Percentiles rank a stretch among this genome's conserved stretches.
phyloP scores from a whole-genome alignment of 2,329 filamentous ascomycete genomes.

The Aspergillus uvarum region DNA sequence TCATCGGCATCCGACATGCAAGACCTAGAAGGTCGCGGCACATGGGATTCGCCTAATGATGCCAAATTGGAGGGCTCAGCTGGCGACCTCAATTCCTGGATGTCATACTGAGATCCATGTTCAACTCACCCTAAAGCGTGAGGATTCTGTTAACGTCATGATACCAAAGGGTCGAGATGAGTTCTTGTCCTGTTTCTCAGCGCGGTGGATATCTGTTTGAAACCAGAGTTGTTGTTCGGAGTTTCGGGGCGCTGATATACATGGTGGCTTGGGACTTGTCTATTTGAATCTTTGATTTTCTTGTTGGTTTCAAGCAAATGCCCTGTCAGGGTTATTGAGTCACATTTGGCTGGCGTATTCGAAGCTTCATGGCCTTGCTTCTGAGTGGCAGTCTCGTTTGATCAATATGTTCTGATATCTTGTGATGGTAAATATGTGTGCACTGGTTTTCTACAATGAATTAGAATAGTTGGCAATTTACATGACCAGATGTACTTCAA shows the following conservation, averaged over 20 bases:
- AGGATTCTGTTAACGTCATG: conserved; percentile 13
- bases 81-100: conserved; percentile 50
- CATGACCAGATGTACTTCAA: not conserved
- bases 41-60: conserved; percentile 40
- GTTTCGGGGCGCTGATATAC: not conserved
- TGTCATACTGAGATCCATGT: conserved; percentile 13
- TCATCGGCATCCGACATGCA: conserved; percentile 32
- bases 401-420: not conserved
- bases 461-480: conserved; percentile 14
- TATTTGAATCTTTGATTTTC: not conserved
- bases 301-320: not conserved
- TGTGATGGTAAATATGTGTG: conserved; percentile 1
- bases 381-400: conserved; percentile 10
- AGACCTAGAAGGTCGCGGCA: conserved; percentile 34
- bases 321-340: not conserved
- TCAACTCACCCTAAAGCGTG: conserved; percentile 6
- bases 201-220: conserved; percentile 2
- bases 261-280: not conserved
- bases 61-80: conserved; percentile 40
- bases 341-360: not conserved
- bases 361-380: not conserved
- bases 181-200: conserved; percentile 5
- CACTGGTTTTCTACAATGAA: not conserved
- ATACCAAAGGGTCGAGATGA: not conserved
- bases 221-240: not conserved